Conservation (phyloP, 169 alveolate genomes). For the Cryptosporidium felis region DNA sequence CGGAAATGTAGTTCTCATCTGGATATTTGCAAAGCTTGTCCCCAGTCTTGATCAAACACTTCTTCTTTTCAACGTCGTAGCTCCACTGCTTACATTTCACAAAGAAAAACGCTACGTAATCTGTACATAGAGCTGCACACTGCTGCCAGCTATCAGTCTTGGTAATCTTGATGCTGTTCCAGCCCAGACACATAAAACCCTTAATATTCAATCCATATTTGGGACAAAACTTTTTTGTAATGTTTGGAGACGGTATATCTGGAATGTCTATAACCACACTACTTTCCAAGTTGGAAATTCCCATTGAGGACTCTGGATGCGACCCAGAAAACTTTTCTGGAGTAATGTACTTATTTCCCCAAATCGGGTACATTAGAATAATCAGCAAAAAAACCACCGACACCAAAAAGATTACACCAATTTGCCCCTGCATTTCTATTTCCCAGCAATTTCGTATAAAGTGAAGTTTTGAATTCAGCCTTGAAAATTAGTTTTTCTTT, state of each 20-base stretch:
- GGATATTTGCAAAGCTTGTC: conserved; percentile 54
- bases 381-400: background rate
- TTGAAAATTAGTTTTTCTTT: no score
- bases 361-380: background rate
- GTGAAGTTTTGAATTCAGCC: no score
- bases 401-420: no score
- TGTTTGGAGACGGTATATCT: conserved; percentile 31
- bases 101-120: conserved; percentile 48
- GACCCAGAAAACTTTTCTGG: conserved; percentile 19
- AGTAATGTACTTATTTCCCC: conserved; percentile 37
- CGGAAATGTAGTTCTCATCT: conserved; percentile 59
- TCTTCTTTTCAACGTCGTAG: conserved; percentile 40
- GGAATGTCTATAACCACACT: conserved; percentile 54
- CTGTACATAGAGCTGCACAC: conserved; percentile 48
- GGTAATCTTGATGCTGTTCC: conserved; percentile 36
- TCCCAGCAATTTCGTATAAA: no score
- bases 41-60: conserved; percentile 37
- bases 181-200: conserved; percentile 38
- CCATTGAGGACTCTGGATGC: conserved; percentile 7
- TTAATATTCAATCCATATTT: conserved; percentile 46
- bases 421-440: no score
- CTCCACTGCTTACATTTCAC: conserved; percentile 62
- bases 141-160: conserved; percentile 55
- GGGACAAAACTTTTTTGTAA: conserved; percentile 27
- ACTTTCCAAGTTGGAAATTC: background rate